These are phyloP conservation scores for Cladosporium velox DNA, from an alignment of 2,329 filamentous ascomycete species.

Conservation along the genomic window DNA sequence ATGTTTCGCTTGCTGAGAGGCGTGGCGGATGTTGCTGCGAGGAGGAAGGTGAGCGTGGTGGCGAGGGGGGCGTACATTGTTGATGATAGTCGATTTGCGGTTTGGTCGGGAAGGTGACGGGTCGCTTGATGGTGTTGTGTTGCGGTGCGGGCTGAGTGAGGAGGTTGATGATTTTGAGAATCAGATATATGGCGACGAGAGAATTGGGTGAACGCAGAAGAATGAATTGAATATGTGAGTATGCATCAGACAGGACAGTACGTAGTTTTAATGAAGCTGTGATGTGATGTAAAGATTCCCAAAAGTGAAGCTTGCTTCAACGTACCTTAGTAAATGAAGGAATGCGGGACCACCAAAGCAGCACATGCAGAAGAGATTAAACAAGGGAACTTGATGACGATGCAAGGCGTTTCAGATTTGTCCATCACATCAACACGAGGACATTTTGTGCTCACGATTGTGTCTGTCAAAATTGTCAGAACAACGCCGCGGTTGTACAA, in stretches of 20 bases:
- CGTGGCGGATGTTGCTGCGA: neutral
- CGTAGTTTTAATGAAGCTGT: neutral
- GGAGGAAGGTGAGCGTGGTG: neutral
- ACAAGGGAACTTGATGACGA: neutral
- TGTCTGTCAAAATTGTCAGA: no score
- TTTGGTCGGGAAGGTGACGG: neutral
- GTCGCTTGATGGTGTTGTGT: neutral
- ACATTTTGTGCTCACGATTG: neutral
- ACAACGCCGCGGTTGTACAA: neutral
- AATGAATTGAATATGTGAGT: neutral
- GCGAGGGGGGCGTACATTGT: neutral
- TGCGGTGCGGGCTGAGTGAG: neutral
- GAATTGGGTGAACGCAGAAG: neutral
- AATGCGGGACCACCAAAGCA: neutral
- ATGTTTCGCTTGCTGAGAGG: conserved; percentile 25
- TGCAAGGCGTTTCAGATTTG: neutral
- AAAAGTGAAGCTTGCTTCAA: neutral
- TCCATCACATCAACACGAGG: neutral
- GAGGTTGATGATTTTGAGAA: neutral
- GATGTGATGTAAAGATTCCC: neutral
- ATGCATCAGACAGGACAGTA: neutral
- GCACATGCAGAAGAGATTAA: neutral
- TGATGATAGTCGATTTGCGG: neutral
- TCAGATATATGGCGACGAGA: neutral
- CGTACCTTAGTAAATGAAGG: neutral